Base-by-base conservation (phyloP, 257 asterid species). In the Misopates orontium region DNA sequence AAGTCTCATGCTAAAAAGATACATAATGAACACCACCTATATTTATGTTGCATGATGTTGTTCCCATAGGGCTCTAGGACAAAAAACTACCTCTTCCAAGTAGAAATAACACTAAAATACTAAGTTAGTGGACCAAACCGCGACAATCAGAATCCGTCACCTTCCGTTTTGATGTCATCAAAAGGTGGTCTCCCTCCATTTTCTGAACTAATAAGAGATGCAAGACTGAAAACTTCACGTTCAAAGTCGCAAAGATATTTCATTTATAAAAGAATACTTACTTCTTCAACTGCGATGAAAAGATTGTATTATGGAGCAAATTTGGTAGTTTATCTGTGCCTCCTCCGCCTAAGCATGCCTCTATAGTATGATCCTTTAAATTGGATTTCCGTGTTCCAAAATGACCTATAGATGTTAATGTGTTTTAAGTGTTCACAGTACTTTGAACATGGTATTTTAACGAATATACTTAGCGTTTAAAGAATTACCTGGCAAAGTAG, bases 401-500 rank as follows among this genome's bases (percentile, higher is more conserved):
- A 18, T 69, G 60, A 62, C 36, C 41, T 20, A 72, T 70, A 68
- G 72, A 45, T 61, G 67, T 21, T 15, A 66, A 63, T 41, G 63
- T 64, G 17, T 58, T 49, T 68, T 81, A 55, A 14, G 0, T 17
- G 14, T n/a, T n/a, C 28, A 19, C 8, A n/a, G n/a, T n/a, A n/a
- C n/a, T n/a, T n/a, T n/a, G n/a, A n/a, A n/a, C n/a, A n/a, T n/a
- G n/a, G n/a, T n/a, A n/a, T n/a, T n/a, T n/a, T n/a, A n/a, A n/a
- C 9, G 42, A 15, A 13, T 21, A 25, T 53, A 57, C 12, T 18
- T 42, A 14, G 25, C 17, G 49, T 21, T 36, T 50, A 23, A 18
- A 62, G 20, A 54, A 65, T 77, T 68, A 88, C 93, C 90, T 54
- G 63, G 24, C 45, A 67, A 73, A 14, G 52, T 69, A 62, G 60